Evolutionary conservation across 2,329 filamentous ascomycete species (phyloP).

Genomic region (Pseudogymnoascus sp.): DNA sequence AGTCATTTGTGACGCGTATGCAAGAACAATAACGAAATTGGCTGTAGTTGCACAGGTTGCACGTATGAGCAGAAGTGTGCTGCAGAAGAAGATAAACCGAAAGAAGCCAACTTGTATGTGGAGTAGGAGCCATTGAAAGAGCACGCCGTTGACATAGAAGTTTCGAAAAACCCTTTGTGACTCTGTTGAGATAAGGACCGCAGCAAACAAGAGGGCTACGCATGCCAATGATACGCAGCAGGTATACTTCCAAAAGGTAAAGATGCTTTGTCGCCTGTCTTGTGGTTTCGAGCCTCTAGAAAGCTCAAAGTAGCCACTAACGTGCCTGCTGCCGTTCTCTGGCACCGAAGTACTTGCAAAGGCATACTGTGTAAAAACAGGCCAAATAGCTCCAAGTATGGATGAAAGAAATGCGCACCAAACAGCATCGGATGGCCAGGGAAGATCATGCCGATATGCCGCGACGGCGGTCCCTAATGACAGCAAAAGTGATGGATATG

Average conservation of each 20-base stretch:
- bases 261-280: background rate
- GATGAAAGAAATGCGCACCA: background rate
- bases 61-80: background rate
- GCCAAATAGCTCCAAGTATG: background rate
- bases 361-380: background rate
- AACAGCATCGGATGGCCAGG: background rate
- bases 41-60: background rate
- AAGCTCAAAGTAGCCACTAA: background rate
- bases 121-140: background rate
- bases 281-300: background rate
- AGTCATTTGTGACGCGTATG: background rate
- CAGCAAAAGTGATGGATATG: background rate
- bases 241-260: constrained; percentile 1
- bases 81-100: background rate
- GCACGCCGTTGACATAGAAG: background rate
- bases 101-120: constrained; percentile 2
- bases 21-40: background rate
- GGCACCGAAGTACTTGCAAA: background rate
- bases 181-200: background rate
- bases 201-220: background rate
- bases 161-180: background rate
- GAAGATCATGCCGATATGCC: background rate
- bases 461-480: background rate
- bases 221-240: background rate
- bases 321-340: background rate